These are phyloP conservation scores for Phytophthora megakarya DNA, from an alignment of 352 stramenopile species.

Conservation along the genomic window DNA sequence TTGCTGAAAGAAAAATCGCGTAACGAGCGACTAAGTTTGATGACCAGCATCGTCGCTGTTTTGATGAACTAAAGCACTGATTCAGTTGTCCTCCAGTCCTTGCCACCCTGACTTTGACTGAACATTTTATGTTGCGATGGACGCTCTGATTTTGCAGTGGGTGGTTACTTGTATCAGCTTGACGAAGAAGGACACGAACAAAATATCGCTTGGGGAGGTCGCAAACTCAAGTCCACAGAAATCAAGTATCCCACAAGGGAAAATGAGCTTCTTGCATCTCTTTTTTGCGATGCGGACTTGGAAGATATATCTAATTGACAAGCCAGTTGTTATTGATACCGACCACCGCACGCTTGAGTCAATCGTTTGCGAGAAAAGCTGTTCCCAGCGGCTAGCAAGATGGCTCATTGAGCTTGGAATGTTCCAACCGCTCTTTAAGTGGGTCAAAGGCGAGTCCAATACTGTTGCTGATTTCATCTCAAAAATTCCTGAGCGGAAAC, in stretches of 20 bases:
- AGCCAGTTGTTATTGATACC: not conserved
- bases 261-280: conserved; percentile 6
- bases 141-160: conserved; percentile 5
- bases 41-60: not conserved
- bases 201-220: not conserved
- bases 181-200: not conserved
- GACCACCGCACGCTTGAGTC: not conserved
- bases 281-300: not conserved
- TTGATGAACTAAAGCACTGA: not conserved
- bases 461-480: too few relatives aligned
- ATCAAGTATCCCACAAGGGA: conserved; percentile 2
- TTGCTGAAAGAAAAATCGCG: not conserved
- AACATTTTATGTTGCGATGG: not conserved
- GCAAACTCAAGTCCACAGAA: not conserved
- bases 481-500: not conserved
- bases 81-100: not conserved
- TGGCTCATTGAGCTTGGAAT: not conserved
- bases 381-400: too few relatives aligned
- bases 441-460: too few relatives aligned
- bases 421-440: not conserved
- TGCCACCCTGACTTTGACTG: not conserved
- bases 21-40: not conserved
- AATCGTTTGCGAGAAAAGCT: not conserved
- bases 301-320: not conserved
- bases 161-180: conserved; percentile 11